These are phyloP conservation scores for Leishmania martiniquensis DNA, from an alignment of 208 protist species.

Conservation along the genomic window DNA sequence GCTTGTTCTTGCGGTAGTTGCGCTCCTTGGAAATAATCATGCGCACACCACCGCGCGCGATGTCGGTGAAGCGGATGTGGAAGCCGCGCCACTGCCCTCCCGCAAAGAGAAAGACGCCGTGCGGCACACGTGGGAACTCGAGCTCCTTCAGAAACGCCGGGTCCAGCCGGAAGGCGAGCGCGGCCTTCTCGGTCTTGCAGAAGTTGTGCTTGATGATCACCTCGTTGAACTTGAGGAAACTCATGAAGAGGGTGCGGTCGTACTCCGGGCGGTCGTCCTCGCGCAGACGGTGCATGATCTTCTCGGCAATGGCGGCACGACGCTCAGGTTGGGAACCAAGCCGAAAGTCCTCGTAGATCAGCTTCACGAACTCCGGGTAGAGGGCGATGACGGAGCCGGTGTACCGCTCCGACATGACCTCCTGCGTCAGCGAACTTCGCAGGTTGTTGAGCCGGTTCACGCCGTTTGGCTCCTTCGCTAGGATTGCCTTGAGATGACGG, in stretches of 20 bases:
- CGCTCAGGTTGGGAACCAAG: conserved; percentile 58
- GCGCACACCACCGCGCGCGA: conserved; percentile 95
- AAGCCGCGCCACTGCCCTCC: conserved; percentile 96
- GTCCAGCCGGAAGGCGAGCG: conserved; percentile 92
- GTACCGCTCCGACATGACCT: conserved; percentile 92
- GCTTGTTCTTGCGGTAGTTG: conserved; percentile 90
- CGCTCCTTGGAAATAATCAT: conserved; percentile 94
- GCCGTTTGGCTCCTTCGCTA: conserved; percentile 76
- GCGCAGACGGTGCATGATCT: conserved; percentile 74
- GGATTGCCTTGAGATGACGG: conserved; percentile 55
- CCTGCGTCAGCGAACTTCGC: conserved; percentile 74
- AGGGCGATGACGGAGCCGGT: conserved; percentile 73
- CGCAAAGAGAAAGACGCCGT: conserved; percentile 94
- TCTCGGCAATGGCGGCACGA: conserved; percentile 53
- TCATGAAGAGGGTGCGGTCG: conserved; percentile 85
- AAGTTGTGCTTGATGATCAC: conserved; percentile 96
- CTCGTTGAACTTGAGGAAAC: conserved; percentile 93
- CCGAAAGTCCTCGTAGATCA: conserved; percentile 93
- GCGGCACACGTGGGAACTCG: conserved; percentile 83
- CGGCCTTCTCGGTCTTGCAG: conserved; percentile 93
- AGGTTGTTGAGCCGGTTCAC: conserved; percentile 91
- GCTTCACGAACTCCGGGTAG: conserved; percentile 88
- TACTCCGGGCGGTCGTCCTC: conserved; percentile 68
- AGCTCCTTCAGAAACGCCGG: conserved; percentile 79
- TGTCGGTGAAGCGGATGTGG: conserved; percentile 96